Evolutionary conservation across 495 filamentous ascomycete genomes (phyloP), one percentile per base, ranked within the genome.

Genomic region (Podospora conica): DNA sequence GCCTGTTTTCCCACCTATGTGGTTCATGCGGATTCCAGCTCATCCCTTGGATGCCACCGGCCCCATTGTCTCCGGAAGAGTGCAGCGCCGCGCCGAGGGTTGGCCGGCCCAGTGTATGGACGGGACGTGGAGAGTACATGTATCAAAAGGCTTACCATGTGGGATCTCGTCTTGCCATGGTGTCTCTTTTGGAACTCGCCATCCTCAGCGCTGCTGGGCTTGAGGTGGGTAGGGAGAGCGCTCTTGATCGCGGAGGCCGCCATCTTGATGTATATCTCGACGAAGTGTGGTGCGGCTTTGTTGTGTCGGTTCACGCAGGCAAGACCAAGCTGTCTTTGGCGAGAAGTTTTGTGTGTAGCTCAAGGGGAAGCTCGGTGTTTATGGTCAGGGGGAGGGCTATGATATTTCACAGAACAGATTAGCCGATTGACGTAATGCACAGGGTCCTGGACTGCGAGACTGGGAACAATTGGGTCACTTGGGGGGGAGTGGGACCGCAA

Each of bases 81-180:
- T 15, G 18, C 33, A 48, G 15, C 8, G 33, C 18, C 18, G 40
- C n/a, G 40, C 40, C 9, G 40, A 15, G 18, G 40, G 40, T 48
- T n/a, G 40, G 18, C 40, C 40, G 40, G 40, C 40, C 2, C 40
- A 8, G 18, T 18, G 40, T 18, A n/a, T 48, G 15, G 15, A n/a
- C 29, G 6, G n/a, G 20, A 31, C 15, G 10, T 10, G 21, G 48
- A 56, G 29, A 60, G 58, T 53, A 61, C n/a, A 69, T 58, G 33
- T 21, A 40, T 59, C 24, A 22, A 48, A 58, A 33, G 58, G 91
- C 93, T 88, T 80, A 96, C 93, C 90, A 97, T 91, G 79, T 96
- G 93, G 40, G 92, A 96, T 75, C 93, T 91, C 62, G 92, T 89
- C 86, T 97, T 97, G 71, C 92, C 93, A 79, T 97, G 93, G 75